phyloP scores from a whole-genome alignment of 176 grass and related monocot species.

The Paspalum notatum region DNA sequence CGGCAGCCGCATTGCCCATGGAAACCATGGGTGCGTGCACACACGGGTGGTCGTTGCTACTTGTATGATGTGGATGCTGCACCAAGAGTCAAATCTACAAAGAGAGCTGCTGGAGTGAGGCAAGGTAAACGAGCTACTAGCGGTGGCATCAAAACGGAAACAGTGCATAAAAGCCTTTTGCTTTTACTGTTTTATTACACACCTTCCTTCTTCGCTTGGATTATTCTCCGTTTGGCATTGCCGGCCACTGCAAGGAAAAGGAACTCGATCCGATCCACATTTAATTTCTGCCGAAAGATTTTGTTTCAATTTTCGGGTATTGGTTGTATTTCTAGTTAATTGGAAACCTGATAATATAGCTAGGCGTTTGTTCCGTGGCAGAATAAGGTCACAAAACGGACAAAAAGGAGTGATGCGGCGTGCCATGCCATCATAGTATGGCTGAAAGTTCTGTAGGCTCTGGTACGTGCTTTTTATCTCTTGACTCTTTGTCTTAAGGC shows the following conservation, averaged over 20 bases:
- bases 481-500: constrained; percentile 12
- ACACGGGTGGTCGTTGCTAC: not conserved
- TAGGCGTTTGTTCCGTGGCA: not conserved
- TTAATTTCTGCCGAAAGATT: not conserved
- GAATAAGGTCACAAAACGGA: constrained; percentile 22
- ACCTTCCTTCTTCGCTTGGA: not conserved
- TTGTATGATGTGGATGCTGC: not conserved
- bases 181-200: not conserved
- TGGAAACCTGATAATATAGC: too few relatives aligned
- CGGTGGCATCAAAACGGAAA: constrained; percentile 8
- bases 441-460: not conserved
- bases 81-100: not conserved
- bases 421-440: not conserved
- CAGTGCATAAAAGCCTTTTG: not conserved
- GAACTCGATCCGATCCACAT: not conserved
- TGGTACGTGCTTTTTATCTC: constrained; percentile 8
- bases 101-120: not conserved
- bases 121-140: too few relatives aligned
- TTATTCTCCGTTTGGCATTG: not conserved
- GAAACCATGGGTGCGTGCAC: not conserved
- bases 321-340: not conserved
- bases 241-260: not conserved
- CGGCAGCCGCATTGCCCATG: not conserved
- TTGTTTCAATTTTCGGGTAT: too few relatives aligned
- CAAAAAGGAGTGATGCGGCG: not conserved